Evolutionary conservation across 495 filamentous ascomycete species (phyloP).

Genomic region (Hypoxylon rickii): DNA sequence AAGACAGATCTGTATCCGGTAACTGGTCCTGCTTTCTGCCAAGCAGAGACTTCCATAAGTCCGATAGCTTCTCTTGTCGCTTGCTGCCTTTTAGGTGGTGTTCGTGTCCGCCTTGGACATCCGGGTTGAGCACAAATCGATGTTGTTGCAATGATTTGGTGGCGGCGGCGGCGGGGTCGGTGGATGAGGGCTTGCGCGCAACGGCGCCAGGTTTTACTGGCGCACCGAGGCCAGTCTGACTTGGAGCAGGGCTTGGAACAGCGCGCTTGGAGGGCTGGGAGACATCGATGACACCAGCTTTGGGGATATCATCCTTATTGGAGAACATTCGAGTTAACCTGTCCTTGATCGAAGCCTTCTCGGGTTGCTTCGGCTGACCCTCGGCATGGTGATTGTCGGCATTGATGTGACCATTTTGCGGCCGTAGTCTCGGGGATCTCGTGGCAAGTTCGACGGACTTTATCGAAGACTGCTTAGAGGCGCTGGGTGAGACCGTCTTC

Average conservation of each 20-base stretch:
- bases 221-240: slow-evolving; percentile 23
- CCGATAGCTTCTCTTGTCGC: slow-evolving; percentile 93
- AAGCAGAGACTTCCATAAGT: slow-evolving; percentile 84
- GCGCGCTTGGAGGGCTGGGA: slow-evolving; percentile 34
- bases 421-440: slow-evolving; percentile 46
- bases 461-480: slow-evolving; percentile 52
- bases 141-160: slow-evolving; percentile 37
- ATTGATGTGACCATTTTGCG: slow-evolving; percentile 42
- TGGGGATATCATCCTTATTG: slow-evolving; percentile 45
- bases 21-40: slow-evolving; percentile 76
- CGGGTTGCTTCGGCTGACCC: slow-evolving; percentile 43
- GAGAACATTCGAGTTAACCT: slow-evolving; percentile 57
- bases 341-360: slow-evolving; percentile 54
- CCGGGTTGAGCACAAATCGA: slow-evolving; percentile 49
- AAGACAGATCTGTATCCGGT: slow-evolving; percentile 80
- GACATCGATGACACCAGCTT: slow-evolving; percentile 25
- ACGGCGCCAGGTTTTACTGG: slow-evolving; percentile 29
- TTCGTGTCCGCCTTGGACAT: slow-evolving; percentile 68
- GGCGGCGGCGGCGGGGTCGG: slow-evolving; percentile 35
- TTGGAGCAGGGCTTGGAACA: slow-evolving; percentile 33
- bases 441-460: slow-evolving; percentile 47
- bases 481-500: slow-evolving; percentile 44
- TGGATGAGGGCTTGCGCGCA: slow-evolving; percentile 37
- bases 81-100: slow-evolving; percentile 86
- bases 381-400: slow-evolving; percentile 33